A percentile compares a stretch with the other conserved stretches of the same genome.
phyloP scores from a whole-genome alignment of 306 rosid species.

The Citrullus mucosospermus region DNA sequence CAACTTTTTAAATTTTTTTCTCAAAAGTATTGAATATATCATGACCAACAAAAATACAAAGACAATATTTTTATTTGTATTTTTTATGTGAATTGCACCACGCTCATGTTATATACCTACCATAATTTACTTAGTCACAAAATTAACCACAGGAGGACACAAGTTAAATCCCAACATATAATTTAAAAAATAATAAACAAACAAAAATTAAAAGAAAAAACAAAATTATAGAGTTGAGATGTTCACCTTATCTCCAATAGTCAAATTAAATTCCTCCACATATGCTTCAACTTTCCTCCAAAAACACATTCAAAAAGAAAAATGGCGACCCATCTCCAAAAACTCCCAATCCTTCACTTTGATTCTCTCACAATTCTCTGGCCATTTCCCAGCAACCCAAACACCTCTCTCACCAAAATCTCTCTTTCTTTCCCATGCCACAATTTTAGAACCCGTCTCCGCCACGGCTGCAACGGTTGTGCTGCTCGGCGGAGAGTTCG shows the following conservation, averaged over 20 bases:
- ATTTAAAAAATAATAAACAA: too few species aligned
- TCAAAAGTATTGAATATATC: too few species aligned
- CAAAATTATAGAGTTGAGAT: not conserved
- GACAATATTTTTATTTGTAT: too few species aligned
- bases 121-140: too few species aligned
- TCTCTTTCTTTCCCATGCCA: not conserved
- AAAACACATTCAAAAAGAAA: not conserved
- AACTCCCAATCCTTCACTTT: not conserved
- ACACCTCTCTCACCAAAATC: not conserved
- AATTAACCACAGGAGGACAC: too few species aligned
- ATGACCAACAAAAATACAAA: too few species aligned
- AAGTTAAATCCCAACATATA: too few species aligned
- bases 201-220: too few species aligned
- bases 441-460: not conserved
- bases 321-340: not conserved
- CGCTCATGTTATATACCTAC: too few species aligned
- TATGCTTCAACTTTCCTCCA: not conserved
- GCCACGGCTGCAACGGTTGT: not conserved
- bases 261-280: too few species aligned
- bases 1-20: too few species aligned
- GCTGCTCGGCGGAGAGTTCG: slow-evolving; percentile 49
- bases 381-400: not conserved
- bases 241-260: not conserved
- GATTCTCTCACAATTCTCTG: not conserved
- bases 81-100: too few species aligned